Base-by-base conservation (phyloP, 306 rosid species). In the Lagenaria siceraria region DNA sequence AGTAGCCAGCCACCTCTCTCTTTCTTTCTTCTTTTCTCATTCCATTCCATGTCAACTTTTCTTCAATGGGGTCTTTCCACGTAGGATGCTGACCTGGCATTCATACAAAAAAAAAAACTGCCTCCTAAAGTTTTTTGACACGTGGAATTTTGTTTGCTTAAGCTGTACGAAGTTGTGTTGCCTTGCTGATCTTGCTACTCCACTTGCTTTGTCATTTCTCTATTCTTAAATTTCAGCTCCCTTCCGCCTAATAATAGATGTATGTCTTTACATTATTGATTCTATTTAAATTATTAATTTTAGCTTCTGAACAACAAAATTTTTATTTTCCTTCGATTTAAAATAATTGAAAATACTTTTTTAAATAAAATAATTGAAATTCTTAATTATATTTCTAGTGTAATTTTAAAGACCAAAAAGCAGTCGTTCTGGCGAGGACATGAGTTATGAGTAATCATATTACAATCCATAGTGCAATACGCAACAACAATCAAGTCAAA, bases 1-100 rank as follows among this genome's bases (percentile, higher is more conserved):
- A 81, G 79, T 76, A 82, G 51, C 72, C 71, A 79, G 72, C 72
- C 72, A 64, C 74, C 77, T 62, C 82, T 52, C 21, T 74, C 78
- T 80, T 80, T 62, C 73, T 6, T 63, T 80, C 80, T 31, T 38
- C 73, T 75, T 40, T 76, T 71, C 81, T 86, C 83, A 35, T 55
- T 40, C 52, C 13, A 46, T 12, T 49, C 35, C 80, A 74, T 51
- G 65, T 78, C 85, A 82, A 87, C 83, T 81, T 82, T 81, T 82
- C 76, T 61, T 33, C 61, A 7, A 38, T 10, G 31, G 78, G 66
- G 74, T 42, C 81, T 78, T 81, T 84, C 89, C 89, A 87, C 84
- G 75, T 74, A 59, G 83, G 86, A 82, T 82, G 90, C 83, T 87
- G 89, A 91, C 86, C 22, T 87, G 93, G 90, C 89, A 80, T 76